A percentile compares a stretch with the other conserved stretches of the same genome.
Evolutionary conservation across 73 alveolate genomes (phyloP).

Genomic region (Tetrahymena elliotti): DNA sequence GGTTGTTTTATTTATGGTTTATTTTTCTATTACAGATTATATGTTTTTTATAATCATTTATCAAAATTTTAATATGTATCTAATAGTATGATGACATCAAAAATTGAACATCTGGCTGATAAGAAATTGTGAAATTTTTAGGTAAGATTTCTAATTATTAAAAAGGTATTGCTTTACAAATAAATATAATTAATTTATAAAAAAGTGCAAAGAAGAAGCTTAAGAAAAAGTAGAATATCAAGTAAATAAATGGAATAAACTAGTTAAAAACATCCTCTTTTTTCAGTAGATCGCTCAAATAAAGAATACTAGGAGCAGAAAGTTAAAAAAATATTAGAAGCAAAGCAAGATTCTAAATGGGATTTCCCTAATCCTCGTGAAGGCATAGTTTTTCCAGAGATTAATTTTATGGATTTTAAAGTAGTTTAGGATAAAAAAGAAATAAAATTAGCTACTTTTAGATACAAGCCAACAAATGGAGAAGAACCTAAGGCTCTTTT

Average conservation of each 20-base stretch:
- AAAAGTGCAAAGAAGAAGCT: background rate
- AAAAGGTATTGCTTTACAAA: too few relatives aligned
- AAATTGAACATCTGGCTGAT: background rate
- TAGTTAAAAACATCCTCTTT: background rate
- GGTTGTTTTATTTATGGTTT: too few relatives aligned
- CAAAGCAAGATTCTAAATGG: background rate
- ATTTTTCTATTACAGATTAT: background rate
- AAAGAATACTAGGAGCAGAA: background rate
- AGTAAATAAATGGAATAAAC: background rate
- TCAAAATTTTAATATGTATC: too few relatives aligned
- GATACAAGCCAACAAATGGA: background rate
- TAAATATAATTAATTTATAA: background rate
- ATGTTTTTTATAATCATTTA: background rate
- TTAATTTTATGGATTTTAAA: slow-evolving; percentile 8
- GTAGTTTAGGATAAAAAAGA: slow-evolving; percentile 21
- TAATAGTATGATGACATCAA: background rate
- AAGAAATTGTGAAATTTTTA: background rate
- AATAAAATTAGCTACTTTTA: slow-evolving; percentile 11
- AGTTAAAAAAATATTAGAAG: background rate
- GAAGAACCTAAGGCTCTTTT: slow-evolving; percentile 22
- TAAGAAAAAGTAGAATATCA: background rate
- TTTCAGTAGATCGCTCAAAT: background rate
- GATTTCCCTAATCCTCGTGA: slow-evolving; percentile 35
- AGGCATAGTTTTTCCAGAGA: slow-evolving; percentile 16
- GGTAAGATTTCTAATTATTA: background rate